Conservation (phyloP, 1,284 basidiomycete species). For the Naganishia cerealis region DNA sequence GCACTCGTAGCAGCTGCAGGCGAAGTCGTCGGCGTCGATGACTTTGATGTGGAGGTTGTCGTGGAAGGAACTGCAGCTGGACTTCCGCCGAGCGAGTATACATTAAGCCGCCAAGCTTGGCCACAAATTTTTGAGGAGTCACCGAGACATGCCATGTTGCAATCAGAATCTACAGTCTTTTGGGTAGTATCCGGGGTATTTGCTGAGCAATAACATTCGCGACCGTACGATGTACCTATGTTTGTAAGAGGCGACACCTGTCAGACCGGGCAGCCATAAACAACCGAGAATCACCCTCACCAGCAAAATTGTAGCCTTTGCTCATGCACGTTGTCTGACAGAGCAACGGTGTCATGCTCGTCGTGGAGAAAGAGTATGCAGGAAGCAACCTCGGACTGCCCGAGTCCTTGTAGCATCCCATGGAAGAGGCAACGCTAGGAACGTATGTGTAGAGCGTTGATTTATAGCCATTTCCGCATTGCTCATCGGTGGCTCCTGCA, state of each 20-base stretch:
- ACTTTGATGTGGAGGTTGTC: slow-evolving; percentile 17
- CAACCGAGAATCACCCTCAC: not conserved
- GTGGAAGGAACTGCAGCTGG: slow-evolving; percentile 6
- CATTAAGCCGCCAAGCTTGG: slow-evolving; percentile 16
- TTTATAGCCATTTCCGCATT: slow-evolving; percentile 22
- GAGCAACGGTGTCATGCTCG: slow-evolving; percentile 40
- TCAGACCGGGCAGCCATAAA: not conserved
- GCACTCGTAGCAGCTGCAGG: slow-evolving; percentile 17
- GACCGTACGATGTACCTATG: slow-evolving; percentile 28
- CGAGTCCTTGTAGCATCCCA: slow-evolving; percentile 25
- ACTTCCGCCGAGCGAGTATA: slow-evolving; percentile 20
- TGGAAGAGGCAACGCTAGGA: slow-evolving; percentile 7
- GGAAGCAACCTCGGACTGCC: slow-evolving; percentile 39
- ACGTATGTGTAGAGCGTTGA: slow-evolving; percentile 8
- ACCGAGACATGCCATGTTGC: slow-evolving; percentile 45
- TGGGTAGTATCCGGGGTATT: slow-evolving; percentile 34
- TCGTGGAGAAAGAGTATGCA: slow-evolving; percentile 41
- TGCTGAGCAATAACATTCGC: slow-evolving; percentile 49
- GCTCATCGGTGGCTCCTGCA: slow-evolving; percentile 28
- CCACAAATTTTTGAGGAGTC: slow-evolving; percentile 46
- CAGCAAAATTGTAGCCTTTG: slow-evolving; percentile 30
- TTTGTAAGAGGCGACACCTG: not conserved
- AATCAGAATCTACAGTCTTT: slow-evolving; percentile 39
- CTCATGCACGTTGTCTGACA: slow-evolving; percentile 48
- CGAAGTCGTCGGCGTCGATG: slow-evolving; percentile 22